Conservation (phyloP, 768 basidiomycete species). For the Leucogyrophana mollusca region DNA sequence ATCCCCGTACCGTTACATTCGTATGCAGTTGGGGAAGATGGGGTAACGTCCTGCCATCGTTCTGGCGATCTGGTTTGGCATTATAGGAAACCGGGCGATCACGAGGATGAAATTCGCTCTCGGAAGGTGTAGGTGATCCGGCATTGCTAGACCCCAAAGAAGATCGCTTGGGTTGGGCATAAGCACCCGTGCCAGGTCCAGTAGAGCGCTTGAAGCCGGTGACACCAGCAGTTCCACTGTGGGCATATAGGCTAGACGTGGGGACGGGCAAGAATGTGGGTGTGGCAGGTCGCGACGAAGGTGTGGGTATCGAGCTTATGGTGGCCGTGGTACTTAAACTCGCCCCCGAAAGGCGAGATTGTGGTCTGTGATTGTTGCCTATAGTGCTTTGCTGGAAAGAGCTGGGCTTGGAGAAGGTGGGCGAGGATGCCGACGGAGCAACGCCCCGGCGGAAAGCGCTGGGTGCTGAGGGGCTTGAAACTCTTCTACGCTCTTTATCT, state of each 20-base stretch:
- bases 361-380: slow-evolving; percentile 58
- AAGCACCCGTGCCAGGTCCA: slow-evolving; percentile 41
- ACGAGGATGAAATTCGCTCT: slow-evolving; percentile 21
- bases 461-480: slow-evolving; percentile 63
- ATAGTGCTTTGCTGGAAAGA: slow-evolving; percentile 42
- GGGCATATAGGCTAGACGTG: slow-evolving; percentile 47
- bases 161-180: slow-evolving; percentile 53
- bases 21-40: slow-evolving; percentile 39
- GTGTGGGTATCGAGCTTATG: slow-evolving; percentile 61
- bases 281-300: slow-evolving; percentile 69
- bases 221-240: slow-evolving; percentile 30
- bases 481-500: slow-evolving; percentile 55
- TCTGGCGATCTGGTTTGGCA: slow-evolving; percentile 17
- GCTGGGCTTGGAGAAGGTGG: slow-evolving; percentile 42
- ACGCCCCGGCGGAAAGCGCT: slow-evolving; percentile 48
- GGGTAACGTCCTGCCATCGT: slow-evolving; percentile 38
- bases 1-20: slow-evolving; percentile 48
- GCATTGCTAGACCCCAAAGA: slow-evolving; percentile 53
- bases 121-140: slow-evolving; percentile 28
- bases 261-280: slow-evolving; percentile 79
- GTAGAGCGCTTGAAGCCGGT: slow-evolving; percentile 60
- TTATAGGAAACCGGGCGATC: slow-evolving; percentile 28
- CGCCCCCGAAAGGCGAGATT: slow-evolving; percentile 70
- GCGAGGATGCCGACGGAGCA: slow-evolving; percentile 46
- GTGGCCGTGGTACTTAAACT: slow-evolving; percentile 55